Evolutionary conservation across 805 yeast genomes (phyloP).

Genomic region (Saturnispora quitensis): DNA sequence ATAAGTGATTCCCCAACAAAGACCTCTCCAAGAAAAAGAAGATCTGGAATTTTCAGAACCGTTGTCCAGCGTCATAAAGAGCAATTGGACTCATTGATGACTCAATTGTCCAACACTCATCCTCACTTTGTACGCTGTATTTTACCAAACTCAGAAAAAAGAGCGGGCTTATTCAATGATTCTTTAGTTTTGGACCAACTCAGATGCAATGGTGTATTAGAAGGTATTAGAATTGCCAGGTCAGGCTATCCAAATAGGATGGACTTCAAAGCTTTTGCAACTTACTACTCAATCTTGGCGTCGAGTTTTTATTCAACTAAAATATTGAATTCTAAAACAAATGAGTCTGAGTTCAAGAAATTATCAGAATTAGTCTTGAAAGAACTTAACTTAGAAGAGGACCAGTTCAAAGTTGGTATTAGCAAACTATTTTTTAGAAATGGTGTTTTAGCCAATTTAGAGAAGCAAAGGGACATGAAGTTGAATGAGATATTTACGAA

Average conservation of each 20-base stretch:
- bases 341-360: constrained; percentile 40
- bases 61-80: constrained; percentile 86
- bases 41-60: constrained; percentile 47
- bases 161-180: constrained; percentile 64
- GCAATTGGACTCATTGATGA: constrained; percentile 64
- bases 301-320: constrained; percentile 29
- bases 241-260: constrained; percentile 95
- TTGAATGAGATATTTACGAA: constrained; percentile 45
- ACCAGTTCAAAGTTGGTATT: constrained; percentile 56
- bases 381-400: constrained; percentile 49
- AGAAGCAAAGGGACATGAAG: constrained; percentile 61
- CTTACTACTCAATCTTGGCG: constrained; percentile 64
- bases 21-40: constrained; percentile 10
- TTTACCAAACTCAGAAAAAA: constrained; percentile 73
- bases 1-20: constrained; percentile 26
- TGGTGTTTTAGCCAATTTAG: constrained; percentile 72
- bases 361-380: constrained; percentile 61
- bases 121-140: constrained; percentile 98
- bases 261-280: constrained; percentile 69
- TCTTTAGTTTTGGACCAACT: constrained; percentile 76
- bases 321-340: constrained; percentile 10
- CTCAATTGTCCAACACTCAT: constrained; percentile 66
- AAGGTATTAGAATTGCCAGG: constrained; percentile 94
- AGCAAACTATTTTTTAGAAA: constrained; percentile 69
- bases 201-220: constrained; percentile 94